phyloP scores from a whole-genome alignment of 352 stramenopile genomes.

The Globisporangium irregulare region DNA sequence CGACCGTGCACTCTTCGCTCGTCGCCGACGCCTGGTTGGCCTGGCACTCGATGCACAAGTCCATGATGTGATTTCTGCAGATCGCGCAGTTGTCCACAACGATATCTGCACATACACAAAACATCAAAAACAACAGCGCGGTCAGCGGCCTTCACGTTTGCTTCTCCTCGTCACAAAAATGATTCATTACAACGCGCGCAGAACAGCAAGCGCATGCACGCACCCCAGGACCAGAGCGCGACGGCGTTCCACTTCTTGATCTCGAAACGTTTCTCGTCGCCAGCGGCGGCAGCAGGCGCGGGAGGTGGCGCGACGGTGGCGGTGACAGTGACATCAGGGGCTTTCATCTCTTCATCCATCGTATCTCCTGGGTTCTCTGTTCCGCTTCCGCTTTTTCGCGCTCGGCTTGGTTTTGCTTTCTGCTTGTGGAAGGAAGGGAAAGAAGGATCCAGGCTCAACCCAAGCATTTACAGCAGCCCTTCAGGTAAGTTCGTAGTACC shows the following conservation, averaged over 20 bases:
- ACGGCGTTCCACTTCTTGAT: slow-evolving; percentile 99
- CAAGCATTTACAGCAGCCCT: too few species aligned
- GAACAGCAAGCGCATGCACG: slow-evolving; percentile 15
- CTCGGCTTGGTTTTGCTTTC: neutral
- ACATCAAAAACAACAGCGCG: slow-evolving; percentile 7
- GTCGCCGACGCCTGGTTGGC: slow-evolving; percentile 87
- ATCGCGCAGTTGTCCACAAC: slow-evolving; percentile 95
- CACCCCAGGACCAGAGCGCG: slow-evolving; percentile 98
- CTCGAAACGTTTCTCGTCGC: slow-evolving; percentile 94
- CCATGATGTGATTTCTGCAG: slow-evolving; percentile 99
- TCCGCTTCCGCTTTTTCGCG: neutral
- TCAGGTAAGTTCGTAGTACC: too few species aligned
- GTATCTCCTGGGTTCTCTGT: slow-evolving; percentile 10
- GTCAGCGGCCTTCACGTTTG: neutral
- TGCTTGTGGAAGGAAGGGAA: neutral
- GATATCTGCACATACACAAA: slow-evolving; percentile 52
- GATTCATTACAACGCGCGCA: neutral
- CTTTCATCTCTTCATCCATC: slow-evolving; percentile 82
- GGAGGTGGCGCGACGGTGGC: slow-evolving; percentile 17
- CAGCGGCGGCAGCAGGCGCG: slow-evolving; percentile 6
- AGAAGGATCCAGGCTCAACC: neutral
- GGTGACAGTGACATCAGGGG: slow-evolving; percentile 15
- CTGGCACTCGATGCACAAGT: slow-evolving; percentile 99
- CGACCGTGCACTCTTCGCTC: slow-evolving; percentile 85
- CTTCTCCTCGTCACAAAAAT: neutral